A percentile compares a stretch with the other conserved stretches of the same genome.
These are phyloP conservation scores for Ramularia endophylla DNA, from an alignment of 2,329 filamentous ascomycete genomes.

Conservation along the genomic window DNA sequence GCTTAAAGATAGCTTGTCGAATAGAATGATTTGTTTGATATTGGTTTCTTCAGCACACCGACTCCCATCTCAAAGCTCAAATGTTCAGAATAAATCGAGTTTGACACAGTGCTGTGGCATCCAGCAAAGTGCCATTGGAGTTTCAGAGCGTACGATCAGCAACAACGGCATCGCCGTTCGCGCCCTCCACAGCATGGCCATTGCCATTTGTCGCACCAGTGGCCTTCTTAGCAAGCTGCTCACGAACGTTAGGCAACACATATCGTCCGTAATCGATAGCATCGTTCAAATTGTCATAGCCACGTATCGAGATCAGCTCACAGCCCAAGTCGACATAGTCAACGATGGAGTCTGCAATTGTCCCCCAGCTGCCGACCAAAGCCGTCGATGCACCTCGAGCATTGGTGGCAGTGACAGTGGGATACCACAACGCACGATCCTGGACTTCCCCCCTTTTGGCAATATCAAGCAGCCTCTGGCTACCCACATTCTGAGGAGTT, in stretches of 20 bases:
- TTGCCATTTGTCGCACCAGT: too few species aligned
- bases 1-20: too few species aligned
- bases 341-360: slow-evolving; percentile 49
- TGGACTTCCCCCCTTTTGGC: slow-evolving; percentile 52
- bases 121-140: too few species aligned
- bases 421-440: slow-evolving; percentile 58
- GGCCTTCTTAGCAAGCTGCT: too few species aligned
- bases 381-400: slow-evolving; percentile 55
- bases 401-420: slow-evolving; percentile 56
- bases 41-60: too few species aligned
- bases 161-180: too few species aligned
- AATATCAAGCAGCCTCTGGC: slow-evolving; percentile 54
- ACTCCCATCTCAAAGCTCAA: too few species aligned
- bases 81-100: too few species aligned
- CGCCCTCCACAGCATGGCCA: too few species aligned
- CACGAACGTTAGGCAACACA: slow-evolving; percentile 48
- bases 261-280: slow-evolving; percentile 55
- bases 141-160: too few species aligned
- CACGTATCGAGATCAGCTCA: slow-evolving; percentile 55
- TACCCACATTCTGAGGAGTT: slow-evolving; percentile 53
- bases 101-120: too few species aligned
- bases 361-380: slow-evolving; percentile 50
- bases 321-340: slow-evolving; percentile 54
- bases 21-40: too few species aligned
- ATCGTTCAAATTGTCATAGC: slow-evolving; percentile 57